Evolutionary conservation across 805 yeast species (phyloP).

Genomic region (Candida broadrunensis): DNA sequence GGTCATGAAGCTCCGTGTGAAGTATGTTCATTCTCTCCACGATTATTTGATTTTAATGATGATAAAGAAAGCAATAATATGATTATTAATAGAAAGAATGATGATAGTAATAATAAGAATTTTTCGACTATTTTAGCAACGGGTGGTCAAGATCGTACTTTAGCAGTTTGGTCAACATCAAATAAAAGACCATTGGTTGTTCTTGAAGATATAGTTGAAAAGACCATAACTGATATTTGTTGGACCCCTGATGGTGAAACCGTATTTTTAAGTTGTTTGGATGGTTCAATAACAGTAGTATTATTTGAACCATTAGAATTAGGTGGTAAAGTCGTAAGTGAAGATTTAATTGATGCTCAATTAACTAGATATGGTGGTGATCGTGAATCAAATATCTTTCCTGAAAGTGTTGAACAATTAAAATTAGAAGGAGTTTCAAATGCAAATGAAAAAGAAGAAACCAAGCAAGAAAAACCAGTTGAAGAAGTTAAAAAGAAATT

Average conservation of each 20-base stretch:
- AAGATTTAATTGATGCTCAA: slow-evolving; percentile 59
- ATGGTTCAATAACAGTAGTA: slow-evolving; percentile 74
- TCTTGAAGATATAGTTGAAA: slow-evolving; percentile 69
- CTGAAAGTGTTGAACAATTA: slow-evolving; percentile 82
- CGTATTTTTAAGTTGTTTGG: slow-evolving; percentile 76
- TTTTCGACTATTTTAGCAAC: slow-evolving; percentile 81
- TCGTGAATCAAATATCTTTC: slow-evolving; percentile 77
- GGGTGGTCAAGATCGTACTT: slow-evolving; percentile 89
- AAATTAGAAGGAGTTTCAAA: slow-evolving; percentile 64
- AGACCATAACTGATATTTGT: slow-evolving; percentile 81
- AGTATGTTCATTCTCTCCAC: slow-evolving; percentile 72
- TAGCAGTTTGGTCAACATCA: slow-evolving; percentile 85
- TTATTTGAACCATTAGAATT: slow-evolving; percentile 62
- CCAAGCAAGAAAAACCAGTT: slow-evolving; percentile 6
- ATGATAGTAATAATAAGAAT: slow-evolving; percentile 28
- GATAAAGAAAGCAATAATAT: slow-evolving; percentile 9
- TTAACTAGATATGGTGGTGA: slow-evolving; percentile 86
- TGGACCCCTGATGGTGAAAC: slow-evolving; percentile 84
- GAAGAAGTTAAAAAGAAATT: slow-evolving; percentile 12
- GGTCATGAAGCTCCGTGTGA: slow-evolving; percentile 89
- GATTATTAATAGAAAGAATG: slow-evolving; percentile 12
- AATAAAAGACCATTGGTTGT: slow-evolving; percentile 75
- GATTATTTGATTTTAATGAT: slow-evolving; percentile 47
- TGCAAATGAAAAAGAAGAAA: slow-evolving; percentile 3
- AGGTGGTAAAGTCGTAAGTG: slow-evolving; percentile 69